Conservation (phyloP, 768 basidiomycete species). For the Brasilioporus rufonigricans region DNA sequence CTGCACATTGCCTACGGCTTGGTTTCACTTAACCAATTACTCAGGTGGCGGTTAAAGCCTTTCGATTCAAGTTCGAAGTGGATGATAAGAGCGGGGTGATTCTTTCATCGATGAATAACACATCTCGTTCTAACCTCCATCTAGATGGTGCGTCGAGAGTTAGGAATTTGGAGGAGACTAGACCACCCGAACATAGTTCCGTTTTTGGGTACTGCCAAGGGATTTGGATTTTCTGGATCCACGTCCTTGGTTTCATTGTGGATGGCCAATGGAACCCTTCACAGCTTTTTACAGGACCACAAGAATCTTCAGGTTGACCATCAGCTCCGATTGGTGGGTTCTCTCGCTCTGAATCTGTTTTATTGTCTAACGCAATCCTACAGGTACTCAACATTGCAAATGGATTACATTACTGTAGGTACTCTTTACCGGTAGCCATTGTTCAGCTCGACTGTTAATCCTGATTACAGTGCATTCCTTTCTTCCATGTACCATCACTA, state of each 20-base stretch:
- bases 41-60: constrained; percentile 1
- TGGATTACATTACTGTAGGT: background rate
- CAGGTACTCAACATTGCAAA: background rate
- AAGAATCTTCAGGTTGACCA: background rate
- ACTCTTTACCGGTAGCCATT: no score
- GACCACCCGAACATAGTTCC: background rate
- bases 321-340: background rate
- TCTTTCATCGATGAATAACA: background rate
- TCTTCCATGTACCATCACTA: background rate
- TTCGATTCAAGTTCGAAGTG: background rate
- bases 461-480: background rate
- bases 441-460: background rate
- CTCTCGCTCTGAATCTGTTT: fast-evolving
- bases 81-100: background rate
- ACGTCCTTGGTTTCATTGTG: constrained; percentile 27
- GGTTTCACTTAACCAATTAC: no score
- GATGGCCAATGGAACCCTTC: constrained; percentile 23
- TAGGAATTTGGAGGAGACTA: no score
- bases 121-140: background rate
- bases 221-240: background rate
- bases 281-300: background rate
- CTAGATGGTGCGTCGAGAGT: constrained; percentile 1
- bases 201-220: background rate
- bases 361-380: background rate
- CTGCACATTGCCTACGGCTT: background rate